Evolutionary conservation across 164 flowering plant species (phyloP).

Genomic region (Macadamia tetraphylla): DNA sequence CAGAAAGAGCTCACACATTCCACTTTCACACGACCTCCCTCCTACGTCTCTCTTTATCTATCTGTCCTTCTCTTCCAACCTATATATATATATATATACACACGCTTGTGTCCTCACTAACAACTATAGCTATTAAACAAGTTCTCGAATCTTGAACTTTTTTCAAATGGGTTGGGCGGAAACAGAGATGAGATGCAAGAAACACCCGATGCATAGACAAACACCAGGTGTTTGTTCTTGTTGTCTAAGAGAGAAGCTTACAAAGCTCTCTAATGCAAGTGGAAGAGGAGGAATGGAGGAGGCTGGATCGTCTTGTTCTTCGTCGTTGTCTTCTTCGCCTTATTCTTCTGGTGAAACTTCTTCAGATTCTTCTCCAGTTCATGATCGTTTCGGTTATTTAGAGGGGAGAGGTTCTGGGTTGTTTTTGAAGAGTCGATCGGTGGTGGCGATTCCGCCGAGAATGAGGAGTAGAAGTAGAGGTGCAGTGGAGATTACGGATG

Average conservation of each 20-base stretch:
- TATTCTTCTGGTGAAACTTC: slow-evolving; percentile 10
- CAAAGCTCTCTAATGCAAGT: slow-evolving; percentile 14
- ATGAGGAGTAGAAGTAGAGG: slow-evolving; percentile 5
- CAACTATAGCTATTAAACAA: too few relatives aligned
- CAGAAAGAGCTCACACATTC: too few relatives aligned
- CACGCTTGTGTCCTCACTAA: too few relatives aligned
- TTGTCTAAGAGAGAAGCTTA: slow-evolving; percentile 26
- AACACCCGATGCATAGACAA: slow-evolving; percentile 27
- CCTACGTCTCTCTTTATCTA: too few relatives aligned
- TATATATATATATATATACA: too few relatives aligned
- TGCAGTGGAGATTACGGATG: background rate
- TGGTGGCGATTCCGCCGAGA: slow-evolving; percentile 19
- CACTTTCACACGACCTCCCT: too few relatives aligned
- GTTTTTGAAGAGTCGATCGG: slow-evolving; percentile 39
- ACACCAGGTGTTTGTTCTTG: slow-evolving; percentile 27
- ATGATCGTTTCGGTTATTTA: too few relatives aligned
- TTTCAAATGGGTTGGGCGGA: slow-evolving; percentile 17
- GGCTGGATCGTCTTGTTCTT: background rate
- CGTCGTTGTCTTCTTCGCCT: slow-evolving; percentile 9
- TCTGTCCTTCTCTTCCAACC: too few relatives aligned
- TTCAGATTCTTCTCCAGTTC: slow-evolving; percentile 12
- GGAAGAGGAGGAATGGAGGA: background rate
- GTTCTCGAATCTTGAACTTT: too few relatives aligned
- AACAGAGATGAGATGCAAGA: slow-evolving; percentile 20
- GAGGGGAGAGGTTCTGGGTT: too few relatives aligned